Percentiles rank a stretch among this genome's conserved stretches.
These are phyloP conservation scores for Ogataea haglerorum DNA, from an alignment of 805 yeast genomes.

Conservation along the genomic window DNA sequence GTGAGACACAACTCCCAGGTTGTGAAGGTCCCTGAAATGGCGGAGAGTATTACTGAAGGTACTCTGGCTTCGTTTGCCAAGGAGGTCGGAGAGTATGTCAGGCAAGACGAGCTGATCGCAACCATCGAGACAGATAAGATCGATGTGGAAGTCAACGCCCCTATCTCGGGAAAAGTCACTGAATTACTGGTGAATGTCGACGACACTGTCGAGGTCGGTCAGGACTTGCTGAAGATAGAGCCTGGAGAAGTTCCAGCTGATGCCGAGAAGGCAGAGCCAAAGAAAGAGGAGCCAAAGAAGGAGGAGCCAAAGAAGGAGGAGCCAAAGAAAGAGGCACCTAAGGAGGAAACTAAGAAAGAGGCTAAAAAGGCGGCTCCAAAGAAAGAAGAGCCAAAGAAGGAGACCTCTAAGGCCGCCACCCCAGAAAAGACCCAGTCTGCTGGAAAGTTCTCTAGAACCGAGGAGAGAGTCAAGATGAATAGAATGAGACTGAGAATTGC, in stretches of 20 bases:
- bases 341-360: slow-evolving; percentile 8
- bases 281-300: slow-evolving; percentile 25
- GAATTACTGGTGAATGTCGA: slow-evolving; percentile 82
- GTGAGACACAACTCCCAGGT: slow-evolving; percentile 35
- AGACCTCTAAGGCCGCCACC: slow-evolving; percentile 14
- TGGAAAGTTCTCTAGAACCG: slow-evolving; percentile 70
- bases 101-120: slow-evolving; percentile 85
- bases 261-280: slow-evolving; percentile 27
- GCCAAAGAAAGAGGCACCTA: slow-evolving; percentile 30
- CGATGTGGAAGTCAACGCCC: slow-evolving; percentile 95
- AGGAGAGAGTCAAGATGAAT: slow-evolving; percentile 95
- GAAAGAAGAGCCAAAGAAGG: background rate
- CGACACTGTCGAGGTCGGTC: slow-evolving; percentile 95
- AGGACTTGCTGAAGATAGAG: slow-evolving; percentile 83
- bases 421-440: slow-evolving; percentile 35
- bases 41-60: slow-evolving; percentile 97
- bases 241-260: slow-evolving; percentile 62
- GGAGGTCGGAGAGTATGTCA: slow-evolving; percentile 84
- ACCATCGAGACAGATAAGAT: slow-evolving; percentile 98
- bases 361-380: slow-evolving; percentile 17
- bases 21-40: slow-evolving; percentile 97
- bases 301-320: slow-evolving; percentile 22
- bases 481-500: slow-evolving; percentile 99
- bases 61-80: slow-evolving; percentile 68
- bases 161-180: slow-evolving; percentile 83